phyloP scores from a whole-genome alignment of 2,329 filamentous ascomycete species.

The Rachicladosporium sp. region DNA sequence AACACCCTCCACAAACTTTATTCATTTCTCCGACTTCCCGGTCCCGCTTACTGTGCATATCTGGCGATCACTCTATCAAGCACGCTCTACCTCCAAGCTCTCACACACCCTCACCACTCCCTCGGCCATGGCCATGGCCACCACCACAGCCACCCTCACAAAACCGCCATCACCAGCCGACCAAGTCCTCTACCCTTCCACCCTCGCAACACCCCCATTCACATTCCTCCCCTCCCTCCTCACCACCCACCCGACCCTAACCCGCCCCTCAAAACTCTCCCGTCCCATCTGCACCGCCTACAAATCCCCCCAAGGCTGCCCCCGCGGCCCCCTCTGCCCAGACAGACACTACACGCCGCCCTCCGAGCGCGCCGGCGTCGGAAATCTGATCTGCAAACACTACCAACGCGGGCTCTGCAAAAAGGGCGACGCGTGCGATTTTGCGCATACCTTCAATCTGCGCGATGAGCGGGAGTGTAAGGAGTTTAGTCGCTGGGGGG shows the following conservation, averaged over 20 bases:
- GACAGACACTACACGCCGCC: conserved; percentile 59
- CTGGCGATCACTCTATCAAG: too few species aligned
- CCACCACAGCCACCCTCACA: conserved; percentile 3
- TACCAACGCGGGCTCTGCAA: conserved; percentile 96
- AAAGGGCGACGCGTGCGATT: conserved; percentile 93
- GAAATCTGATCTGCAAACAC: conserved; percentile 86
- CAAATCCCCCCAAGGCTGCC: conserved; percentile 65
- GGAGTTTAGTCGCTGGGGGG: conserved; percentile 85
- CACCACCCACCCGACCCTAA: conserved; percentile 18
- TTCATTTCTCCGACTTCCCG: too few species aligned
- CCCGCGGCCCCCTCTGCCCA: conserved; percentile 68
- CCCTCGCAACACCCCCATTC: conserved; percentile 17
- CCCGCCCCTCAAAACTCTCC: conserved; percentile 22
- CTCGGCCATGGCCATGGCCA: conserved; percentile 17
- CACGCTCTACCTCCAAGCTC: background rate
- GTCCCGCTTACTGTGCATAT: too few species aligned
- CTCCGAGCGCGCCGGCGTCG: conserved; percentile 25
- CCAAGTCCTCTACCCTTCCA: conserved; percentile 21
- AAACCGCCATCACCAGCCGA: conserved; percentile 6
- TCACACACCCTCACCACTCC: too few species aligned
- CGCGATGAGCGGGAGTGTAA: conserved; percentile 98
- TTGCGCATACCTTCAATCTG: conserved; percentile 96
- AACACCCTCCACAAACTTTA: too few species aligned
- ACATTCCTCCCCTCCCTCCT: conserved; percentile 24
- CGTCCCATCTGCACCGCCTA: conserved; percentile 74